phyloP scores from a whole-genome alignment of 2,329 filamentous ascomycete species.

The Pseudogymnoascus sp. region DNA sequence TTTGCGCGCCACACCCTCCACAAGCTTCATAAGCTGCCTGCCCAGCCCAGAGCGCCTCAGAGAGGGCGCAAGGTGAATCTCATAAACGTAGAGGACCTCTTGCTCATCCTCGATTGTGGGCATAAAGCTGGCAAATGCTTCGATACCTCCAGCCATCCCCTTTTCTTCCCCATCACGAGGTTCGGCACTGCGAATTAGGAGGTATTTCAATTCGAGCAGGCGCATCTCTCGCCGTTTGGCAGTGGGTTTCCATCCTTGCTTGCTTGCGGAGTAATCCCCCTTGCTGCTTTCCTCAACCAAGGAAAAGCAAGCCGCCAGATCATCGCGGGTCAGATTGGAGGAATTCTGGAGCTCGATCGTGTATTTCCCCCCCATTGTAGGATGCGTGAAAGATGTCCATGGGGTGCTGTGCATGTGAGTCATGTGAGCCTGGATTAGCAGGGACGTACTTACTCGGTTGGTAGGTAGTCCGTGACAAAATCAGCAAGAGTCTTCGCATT shows the following conservation, averaged over 20 bases:
- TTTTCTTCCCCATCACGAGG: conserved; percentile 16
- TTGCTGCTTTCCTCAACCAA: conserved; percentile 55
- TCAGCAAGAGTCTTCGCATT: conserved; percentile 40
- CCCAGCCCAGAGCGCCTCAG: conserved; percentile 58
- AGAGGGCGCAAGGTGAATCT: conserved; percentile 57
- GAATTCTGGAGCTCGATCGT: conserved; percentile 37
- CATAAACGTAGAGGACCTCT: conserved; percentile 68
- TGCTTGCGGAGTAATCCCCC: conserved; percentile 54
- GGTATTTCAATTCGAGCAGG: conserved; percentile 57
- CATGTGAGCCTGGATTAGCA: not conserved
- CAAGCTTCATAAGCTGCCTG: conserved; percentile 47
- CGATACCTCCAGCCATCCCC: conserved; percentile 23
- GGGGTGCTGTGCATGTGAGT: conserved; percentile 9
- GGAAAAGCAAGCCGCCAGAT: conserved; percentile 45
- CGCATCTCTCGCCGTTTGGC: conserved; percentile 61
- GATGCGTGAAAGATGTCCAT: conserved; percentile 42
- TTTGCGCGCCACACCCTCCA: conserved; percentile 43
- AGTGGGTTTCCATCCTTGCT: conserved; percentile 52
- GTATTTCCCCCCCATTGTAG: conserved; percentile 35
- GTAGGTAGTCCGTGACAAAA: conserved; percentile 42
- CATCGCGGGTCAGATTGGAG: conserved; percentile 31
- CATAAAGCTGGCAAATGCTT: conserved; percentile 60
- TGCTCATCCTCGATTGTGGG: conserved; percentile 59
- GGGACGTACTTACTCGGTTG: conserved; percentile 34
- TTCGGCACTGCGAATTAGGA: conserved; percentile 44